Conservation (phyloP, 148 eudicot species). For the Fagopyrum homotropicum region DNA sequence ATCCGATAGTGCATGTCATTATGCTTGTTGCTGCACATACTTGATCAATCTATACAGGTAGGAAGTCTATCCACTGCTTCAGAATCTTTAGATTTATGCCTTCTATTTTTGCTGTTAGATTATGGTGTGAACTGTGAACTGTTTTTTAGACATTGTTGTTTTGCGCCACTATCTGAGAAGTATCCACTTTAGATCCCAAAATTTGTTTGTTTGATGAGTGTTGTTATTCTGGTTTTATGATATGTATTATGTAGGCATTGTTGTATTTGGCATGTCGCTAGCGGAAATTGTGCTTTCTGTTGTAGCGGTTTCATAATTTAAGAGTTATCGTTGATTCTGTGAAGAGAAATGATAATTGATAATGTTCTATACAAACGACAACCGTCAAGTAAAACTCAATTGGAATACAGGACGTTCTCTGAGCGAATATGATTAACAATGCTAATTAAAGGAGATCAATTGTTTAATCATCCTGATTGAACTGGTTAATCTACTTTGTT, state of each 20-base stretch:
- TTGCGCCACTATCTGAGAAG: background rate
- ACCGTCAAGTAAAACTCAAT: background rate
- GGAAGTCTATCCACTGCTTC: background rate
- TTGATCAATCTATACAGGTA: conserved; percentile 8
- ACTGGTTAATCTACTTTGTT: background rate
- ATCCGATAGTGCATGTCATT: background rate
- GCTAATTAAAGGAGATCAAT: background rate
- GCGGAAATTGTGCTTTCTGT: background rate
- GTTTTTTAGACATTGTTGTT: background rate
- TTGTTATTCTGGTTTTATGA: background rate
- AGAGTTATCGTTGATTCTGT: background rate
- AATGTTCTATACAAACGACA: background rate
- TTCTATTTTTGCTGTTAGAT: background rate
- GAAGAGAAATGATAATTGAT: background rate
- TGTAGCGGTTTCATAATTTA: background rate
- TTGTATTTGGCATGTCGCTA: background rate
- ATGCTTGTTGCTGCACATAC: conserved; percentile 4
- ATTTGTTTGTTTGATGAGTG: background rate
- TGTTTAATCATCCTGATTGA: background rate
- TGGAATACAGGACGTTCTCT: background rate
- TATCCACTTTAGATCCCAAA: background rate
- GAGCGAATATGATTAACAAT: background rate
- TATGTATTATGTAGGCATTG: background rate
- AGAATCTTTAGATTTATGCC: background rate
- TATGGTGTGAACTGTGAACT: background rate